Percentiles rank a stretch among this genome's conserved stretches.
phyloP scores from a whole-genome alignment of 257 asterid species.

The Capsicum rhomboideum region DNA sequence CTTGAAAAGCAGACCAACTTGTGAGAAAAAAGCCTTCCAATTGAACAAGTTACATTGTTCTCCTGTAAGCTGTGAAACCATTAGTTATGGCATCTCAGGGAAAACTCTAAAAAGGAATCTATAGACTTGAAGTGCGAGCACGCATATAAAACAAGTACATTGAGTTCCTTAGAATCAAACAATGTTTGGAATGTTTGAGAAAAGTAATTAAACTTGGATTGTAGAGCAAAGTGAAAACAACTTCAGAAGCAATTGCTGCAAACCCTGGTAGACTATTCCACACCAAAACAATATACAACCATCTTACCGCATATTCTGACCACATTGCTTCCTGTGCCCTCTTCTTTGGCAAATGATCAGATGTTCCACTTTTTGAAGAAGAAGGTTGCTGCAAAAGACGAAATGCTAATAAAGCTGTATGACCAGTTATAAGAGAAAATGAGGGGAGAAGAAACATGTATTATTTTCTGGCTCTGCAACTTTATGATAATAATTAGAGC shows the following conservation, averaged over 20 bases:
- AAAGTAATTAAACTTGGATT: neutral
- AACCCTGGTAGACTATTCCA: neutral
- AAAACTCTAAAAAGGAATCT: neutral
- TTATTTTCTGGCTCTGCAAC: neutral
- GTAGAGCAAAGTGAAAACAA: neutral
- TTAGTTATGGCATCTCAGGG: neutral
- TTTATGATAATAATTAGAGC: neutral
- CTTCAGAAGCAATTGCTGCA: neutral
- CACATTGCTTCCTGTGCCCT: constrained; percentile 58
- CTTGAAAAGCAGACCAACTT: neutral
- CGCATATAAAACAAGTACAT: neutral
- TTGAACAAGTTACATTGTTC: neutral
- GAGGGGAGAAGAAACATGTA: neutral
- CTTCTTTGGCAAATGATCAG: constrained; percentile 59
- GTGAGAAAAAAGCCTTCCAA: neutral
- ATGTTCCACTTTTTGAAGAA: constrained; percentile 63
- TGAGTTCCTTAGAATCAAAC: neutral
- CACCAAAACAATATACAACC: neutral
- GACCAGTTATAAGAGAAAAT: neutral
- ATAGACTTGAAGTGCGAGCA: neutral
- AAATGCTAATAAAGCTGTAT: constrained; percentile 9
- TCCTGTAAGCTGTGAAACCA: neutral
- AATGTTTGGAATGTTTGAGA: neutral
- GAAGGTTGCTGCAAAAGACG: constrained; percentile 49
- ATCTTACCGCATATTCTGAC: constrained; percentile 65